phyloP scores from a whole-genome alignment of 139 green algal species.

The Yamagishiella unicocca region DNA sequence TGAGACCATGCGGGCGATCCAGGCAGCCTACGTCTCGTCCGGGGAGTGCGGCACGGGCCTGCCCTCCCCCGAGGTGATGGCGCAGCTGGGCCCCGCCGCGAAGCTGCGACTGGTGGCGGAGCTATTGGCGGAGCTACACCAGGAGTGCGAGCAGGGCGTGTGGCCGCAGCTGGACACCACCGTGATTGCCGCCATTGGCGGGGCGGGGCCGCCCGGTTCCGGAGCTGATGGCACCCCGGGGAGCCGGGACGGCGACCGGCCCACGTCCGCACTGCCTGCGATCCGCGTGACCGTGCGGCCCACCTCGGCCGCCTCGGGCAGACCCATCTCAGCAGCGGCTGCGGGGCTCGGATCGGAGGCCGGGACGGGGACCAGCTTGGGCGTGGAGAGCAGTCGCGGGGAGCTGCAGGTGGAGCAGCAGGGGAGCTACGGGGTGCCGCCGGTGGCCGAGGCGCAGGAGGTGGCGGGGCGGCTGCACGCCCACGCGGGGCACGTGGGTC shows the following conservation, averaged over 20 bases:
- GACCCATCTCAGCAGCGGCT: no score
- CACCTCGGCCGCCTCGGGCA: not conserved
- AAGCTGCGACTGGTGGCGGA: conserved; percentile 42
- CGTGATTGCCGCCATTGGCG: not conserved
- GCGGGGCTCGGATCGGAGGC: no score
- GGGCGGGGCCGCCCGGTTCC: not conserved
- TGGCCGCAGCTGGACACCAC: conserved; percentile 27
- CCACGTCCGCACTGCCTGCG: not conserved
- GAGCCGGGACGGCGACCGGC: no score
- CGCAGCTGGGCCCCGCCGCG: conserved; percentile 2
- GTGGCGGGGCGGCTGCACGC: conserved; percentile 19
- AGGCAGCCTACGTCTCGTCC: not conserved
- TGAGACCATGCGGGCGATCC: conserved; percentile 10
- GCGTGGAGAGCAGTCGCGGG: no score
- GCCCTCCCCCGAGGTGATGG: conserved; percentile 16
- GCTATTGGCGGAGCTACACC: conserved; percentile 36
- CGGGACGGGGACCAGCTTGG: not conserved
- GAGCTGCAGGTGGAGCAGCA: not conserved
- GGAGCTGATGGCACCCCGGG: no score
- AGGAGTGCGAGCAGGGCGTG: conserved; percentile 31
- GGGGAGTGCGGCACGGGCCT: not conserved
- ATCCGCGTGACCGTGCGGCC: not conserved
- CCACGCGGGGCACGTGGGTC: conserved; percentile 17
- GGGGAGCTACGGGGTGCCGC: not conserved
- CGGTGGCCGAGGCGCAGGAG: conserved; percentile 1